phyloP scores from a whole-genome alignment of 192 early-diverging fungal genomes.

The Rhizophagus clarus region DNA sequence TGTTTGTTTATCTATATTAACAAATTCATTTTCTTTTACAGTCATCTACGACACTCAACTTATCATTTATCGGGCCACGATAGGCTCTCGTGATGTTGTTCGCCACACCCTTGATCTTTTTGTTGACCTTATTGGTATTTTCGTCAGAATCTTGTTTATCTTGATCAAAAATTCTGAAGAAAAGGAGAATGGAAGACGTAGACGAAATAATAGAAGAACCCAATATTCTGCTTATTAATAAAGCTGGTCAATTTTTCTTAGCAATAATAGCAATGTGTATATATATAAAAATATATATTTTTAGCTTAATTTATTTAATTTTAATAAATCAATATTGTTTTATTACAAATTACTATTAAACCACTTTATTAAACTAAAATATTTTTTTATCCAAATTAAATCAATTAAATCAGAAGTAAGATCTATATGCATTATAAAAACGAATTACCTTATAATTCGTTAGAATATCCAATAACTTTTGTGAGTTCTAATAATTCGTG shows the following conservation, averaged over 20 bases:
- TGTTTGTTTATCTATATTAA: not conserved
- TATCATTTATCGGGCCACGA: conserved; percentile 45
- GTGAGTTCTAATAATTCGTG: conserved; percentile 13
- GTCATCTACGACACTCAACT: conserved; percentile 61
- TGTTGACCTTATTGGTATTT: conserved; percentile 48
- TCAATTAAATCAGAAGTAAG: too few relatives aligned
- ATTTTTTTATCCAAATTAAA: too few relatives aligned
- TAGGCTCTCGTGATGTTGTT: conserved; percentile 33
- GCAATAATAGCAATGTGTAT: too few relatives aligned
- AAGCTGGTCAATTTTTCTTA: too few relatives aligned
- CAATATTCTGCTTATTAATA: not conserved
- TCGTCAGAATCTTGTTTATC: conserved; percentile 46
- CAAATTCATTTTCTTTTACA: not conserved
- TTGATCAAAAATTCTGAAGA: conserved; percentile 37
- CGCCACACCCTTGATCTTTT: conserved; percentile 43
- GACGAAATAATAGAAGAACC: not conserved
- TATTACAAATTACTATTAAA: too few relatives aligned
- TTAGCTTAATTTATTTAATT: too few relatives aligned
- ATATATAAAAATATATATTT: too few relatives aligned
- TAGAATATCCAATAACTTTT: conserved; percentile 33
- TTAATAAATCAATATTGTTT: too few relatives aligned
- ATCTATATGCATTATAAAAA: too few relatives aligned
- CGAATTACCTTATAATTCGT: conserved; percentile 19
- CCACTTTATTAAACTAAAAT: too few relatives aligned
- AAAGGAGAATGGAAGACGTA: conserved; percentile 28